A percentile compares a stretch with the other conserved stretches of the same genome.
Conservation (phyloP, 768 basidiomycete species). For the Coprinopsis strossmayeri region DNA sequence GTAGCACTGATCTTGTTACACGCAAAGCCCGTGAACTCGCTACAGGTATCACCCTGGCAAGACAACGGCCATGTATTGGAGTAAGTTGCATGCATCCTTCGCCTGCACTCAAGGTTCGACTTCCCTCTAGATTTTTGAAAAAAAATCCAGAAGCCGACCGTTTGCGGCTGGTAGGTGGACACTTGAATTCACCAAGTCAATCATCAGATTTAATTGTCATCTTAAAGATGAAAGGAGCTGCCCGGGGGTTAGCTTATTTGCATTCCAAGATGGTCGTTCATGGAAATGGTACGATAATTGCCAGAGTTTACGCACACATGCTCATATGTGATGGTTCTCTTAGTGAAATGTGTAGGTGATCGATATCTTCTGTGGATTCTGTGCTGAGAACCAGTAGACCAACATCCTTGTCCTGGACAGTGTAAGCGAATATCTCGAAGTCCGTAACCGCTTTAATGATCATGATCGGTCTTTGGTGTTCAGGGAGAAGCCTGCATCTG, state of each 20-base stretch:
- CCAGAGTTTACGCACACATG: not conserved
- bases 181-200: not conserved
- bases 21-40: not conserved
- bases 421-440: slow-evolving; percentile 23
- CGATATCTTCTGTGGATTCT: not conserved
- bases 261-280: slow-evolving; percentile 48
- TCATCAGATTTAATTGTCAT: not conserved
- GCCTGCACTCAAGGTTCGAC: not conserved
- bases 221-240: slow-evolving; percentile 44
- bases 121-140: slow-evolving; percentile 32
- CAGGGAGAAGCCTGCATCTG: slow-evolving; percentile 52
- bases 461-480: not conserved
- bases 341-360: slow-evolving; percentile 55
- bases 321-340: not conserved
- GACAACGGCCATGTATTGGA: slow-evolving; percentile 48
- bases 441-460: not conserved
- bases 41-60: slow-evolving; percentile 59
- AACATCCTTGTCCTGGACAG: slow-evolving; percentile 53
- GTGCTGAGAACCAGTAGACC: slow-evolving; percentile 24
- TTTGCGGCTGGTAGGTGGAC: slow-evolving; percentile 33
- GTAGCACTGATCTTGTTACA: not conserved
- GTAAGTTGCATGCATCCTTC: slow-evolving; percentile 22
- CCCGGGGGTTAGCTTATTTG: slow-evolving; percentile 50
- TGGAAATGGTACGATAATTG: slow-evolving; percentile 44
- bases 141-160: slow-evolving; percentile 30